Evolutionary conservation across 2,329 filamentous ascomycete genomes (phyloP).

Genomic region (Fusarium floridanum): DNA sequence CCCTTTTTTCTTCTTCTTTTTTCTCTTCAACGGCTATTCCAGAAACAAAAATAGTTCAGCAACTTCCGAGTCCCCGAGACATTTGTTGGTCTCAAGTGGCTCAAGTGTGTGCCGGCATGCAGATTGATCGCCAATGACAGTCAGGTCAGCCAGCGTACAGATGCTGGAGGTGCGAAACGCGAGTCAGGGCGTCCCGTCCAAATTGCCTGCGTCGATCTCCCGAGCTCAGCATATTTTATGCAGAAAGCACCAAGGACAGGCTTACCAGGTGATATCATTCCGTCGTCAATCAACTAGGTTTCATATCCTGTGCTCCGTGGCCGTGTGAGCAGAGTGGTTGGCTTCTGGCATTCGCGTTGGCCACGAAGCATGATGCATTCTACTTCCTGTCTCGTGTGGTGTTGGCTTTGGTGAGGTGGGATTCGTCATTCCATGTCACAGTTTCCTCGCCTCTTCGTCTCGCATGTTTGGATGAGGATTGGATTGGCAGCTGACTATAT

Average conservation of each 20-base stretch:
- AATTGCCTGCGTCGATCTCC: constrained; percentile 46
- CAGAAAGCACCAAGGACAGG: constrained; percentile 7
- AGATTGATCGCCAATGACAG: constrained; percentile 22
- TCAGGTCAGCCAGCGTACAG: not conserved
- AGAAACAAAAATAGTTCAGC: constrained; percentile 19
- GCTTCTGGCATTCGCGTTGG: not conserved
- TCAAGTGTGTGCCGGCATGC: constrained; percentile 9
- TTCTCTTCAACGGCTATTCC: constrained; percentile 13
- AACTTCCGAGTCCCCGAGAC: constrained; percentile 19
- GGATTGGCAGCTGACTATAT: constrained; percentile 35
- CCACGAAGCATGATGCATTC: not conserved
- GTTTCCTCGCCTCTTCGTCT: constrained; percentile 24
- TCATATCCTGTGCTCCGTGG: not conserved
- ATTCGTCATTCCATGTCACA: constrained; percentile 19
- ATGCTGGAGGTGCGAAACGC: constrained; percentile 17
- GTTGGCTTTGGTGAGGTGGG: constrained; percentile 13
- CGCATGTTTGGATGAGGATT: constrained; percentile 10
- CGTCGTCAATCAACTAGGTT: not conserved
- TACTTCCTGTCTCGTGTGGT: not conserved
- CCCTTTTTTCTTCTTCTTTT: not conserved
- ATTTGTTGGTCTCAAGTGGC: constrained; percentile 16
- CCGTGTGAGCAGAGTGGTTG: not conserved
- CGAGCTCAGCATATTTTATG: constrained; percentile 27
- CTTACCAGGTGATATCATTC: not conserved
- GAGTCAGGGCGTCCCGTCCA: constrained; percentile 37